phyloP scores from a whole-genome alignment of 83 land plant species.

The Diphasiastrum complanatum region DNA sequence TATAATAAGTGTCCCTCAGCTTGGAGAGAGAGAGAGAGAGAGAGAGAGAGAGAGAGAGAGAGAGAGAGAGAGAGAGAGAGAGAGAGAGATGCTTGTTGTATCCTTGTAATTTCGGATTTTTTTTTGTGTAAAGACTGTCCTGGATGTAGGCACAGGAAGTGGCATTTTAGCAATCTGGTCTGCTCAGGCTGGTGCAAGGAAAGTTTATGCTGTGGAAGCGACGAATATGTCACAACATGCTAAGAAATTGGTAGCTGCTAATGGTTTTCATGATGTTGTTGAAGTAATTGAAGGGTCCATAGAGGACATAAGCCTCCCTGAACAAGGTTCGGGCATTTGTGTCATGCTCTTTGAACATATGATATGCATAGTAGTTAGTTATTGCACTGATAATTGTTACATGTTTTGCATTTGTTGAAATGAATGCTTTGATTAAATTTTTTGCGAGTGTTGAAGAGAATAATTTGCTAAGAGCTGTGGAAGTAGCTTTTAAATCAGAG shows the following conservation, averaged over 20 bases:
- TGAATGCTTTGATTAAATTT: no score
- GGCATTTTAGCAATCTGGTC: conserved; percentile 98
- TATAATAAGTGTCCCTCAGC: no score
- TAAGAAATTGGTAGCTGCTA: conserved; percentile 57
- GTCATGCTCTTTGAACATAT: no score
- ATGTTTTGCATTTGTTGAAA: no score
- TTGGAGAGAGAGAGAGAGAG: background rate
- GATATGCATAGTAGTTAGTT: no score
- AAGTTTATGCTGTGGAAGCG: conserved; percentile 98
- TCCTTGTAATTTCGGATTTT: background rate
- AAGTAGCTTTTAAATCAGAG: no score
- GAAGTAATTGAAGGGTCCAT: conserved; percentile 92
- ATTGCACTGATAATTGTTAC: no score
- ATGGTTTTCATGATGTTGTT: conserved; percentile 57
- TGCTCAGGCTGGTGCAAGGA: conserved; percentile 95
- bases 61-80: background rate
- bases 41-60: background rate
- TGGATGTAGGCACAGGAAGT: conserved; percentile 99
- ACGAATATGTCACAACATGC: conserved; percentile 94
- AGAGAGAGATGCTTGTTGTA: background rate
- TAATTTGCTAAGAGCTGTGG: no score
- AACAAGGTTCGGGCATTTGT: no score
- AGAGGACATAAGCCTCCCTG: conserved; percentile 80
- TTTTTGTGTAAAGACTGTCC: conserved; percentile 50
- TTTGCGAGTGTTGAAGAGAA: no score